Base-by-base conservation (phyloP, 495 filamentous ascomycete species). In the Neurospora sp. region DNA sequence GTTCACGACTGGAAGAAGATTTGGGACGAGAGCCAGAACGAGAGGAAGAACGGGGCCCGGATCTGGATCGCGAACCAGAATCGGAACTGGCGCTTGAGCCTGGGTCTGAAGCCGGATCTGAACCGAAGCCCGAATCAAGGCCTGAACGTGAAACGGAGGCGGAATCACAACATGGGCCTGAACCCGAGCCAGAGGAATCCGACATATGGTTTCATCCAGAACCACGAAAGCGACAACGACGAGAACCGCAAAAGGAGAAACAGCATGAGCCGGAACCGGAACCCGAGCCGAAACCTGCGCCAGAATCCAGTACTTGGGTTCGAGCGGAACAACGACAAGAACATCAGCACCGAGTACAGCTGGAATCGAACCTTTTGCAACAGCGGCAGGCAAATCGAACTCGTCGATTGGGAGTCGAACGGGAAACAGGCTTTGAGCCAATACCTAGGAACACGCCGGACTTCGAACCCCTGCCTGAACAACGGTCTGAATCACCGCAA, bases 21-120 rank as follows among this genome's bases (percentile, higher is more conserved):
- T 62, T 6, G 14, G 60, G 78, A 84, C 72, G 81, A 79, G 40
- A 83, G 81, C 44, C 77, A 77, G 31, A 80, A 79, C 39, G 70
- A 71, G 11, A 77, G 37, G 54, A 38, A 16, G 73, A 41, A 8
- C 27, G 12, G 54, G 27, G 0, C 8, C 27, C 0, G 2, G 27
- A 62, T 35, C 54, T 16, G 7, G 0, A 66, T 66, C 54, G 27
- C 1, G 31, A 31, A 66, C 14, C 27, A 66, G 54, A 35, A 11
- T 66, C 54, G 54, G 54, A 66, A 66, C 27, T 16, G 0, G 54
- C 14, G 6, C 27, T 66, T 16, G 54, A 66, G 31, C 27, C 54
- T 66, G 27, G 14, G 7, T 66, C 54, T 12, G 54, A 35, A 0
- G 14, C 54, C 9, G 27, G 54, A 9, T 62, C 5, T 0, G 27